Conservation (phyloP, 495 filamentous ascomycete species). For the Geoglossum glabrum region DNA sequence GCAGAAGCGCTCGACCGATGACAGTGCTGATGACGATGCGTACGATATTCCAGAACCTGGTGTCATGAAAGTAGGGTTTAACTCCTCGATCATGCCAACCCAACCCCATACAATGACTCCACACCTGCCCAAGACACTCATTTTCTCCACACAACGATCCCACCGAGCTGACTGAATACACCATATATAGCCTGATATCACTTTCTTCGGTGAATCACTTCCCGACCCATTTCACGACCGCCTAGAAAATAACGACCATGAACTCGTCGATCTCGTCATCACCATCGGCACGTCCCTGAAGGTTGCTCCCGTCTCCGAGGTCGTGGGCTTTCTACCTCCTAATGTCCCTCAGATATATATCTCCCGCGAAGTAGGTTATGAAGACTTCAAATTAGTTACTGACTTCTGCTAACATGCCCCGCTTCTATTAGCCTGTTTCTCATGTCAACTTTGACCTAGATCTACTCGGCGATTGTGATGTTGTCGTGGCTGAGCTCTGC, state of each 20-base stretch:
- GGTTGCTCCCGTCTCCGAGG: conserved; percentile 84
- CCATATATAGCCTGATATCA: conserved; percentile 57
- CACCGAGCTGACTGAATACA: background rate
- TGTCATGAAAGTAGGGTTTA: conserved; percentile 59
- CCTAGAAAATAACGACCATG: conserved; percentile 56
- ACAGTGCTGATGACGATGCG: conserved; percentile 52
- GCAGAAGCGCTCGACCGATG: conserved; percentile 22
- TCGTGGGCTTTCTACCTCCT: conserved; percentile 57
- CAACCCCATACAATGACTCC: background rate
- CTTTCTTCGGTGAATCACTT: conserved; percentile 85
- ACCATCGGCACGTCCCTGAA: conserved; percentile 95
- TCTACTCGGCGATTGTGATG: conserved; percentile 81
- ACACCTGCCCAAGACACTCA: background rate
- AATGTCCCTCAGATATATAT: conserved; percentile 89
- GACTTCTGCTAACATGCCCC: background rate
- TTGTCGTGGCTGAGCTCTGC: conserved; percentile 76
- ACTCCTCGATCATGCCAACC: background rate
- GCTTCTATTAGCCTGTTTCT: conserved; percentile 36
- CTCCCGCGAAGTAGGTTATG: conserved; percentile 43
- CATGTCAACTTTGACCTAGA: conserved; percentile 94
- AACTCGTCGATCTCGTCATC: conserved; percentile 73
- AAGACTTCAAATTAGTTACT: background rate
- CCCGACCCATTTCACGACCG: conserved; percentile 69
- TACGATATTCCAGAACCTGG: conserved; percentile 51
- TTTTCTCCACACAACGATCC: background rate